Evolutionary conservation across 2,329 filamentous ascomycete species (phyloP).

Genomic region (Capronia americana): DNA sequence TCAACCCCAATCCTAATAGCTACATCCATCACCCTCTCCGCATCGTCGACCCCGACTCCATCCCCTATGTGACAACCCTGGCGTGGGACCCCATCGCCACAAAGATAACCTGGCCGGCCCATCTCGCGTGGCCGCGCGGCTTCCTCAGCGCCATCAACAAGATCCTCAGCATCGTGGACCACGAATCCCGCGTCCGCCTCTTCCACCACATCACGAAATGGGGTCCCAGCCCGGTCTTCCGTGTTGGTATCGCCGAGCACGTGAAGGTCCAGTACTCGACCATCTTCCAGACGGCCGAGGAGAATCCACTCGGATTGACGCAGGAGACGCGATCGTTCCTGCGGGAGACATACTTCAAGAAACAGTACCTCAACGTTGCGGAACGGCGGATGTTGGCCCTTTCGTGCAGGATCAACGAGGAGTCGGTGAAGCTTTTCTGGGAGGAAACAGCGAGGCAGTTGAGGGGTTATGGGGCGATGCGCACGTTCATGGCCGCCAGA

Average conservation of each 20-base stretch:
- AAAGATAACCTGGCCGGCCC: slow-evolving; percentile 22
- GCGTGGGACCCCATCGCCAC: slow-evolving; percentile 33
- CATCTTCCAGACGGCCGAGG: slow-evolving; percentile 23
- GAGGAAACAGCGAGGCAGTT: slow-evolving; percentile 20
- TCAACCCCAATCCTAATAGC: slow-evolving; percentile 1
- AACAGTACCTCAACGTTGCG: slow-evolving; percentile 16
- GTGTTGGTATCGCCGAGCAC: slow-evolving; percentile 26
- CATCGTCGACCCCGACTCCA: slow-evolving; percentile 28
- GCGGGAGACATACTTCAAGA: slow-evolving; percentile 15
- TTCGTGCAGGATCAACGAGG: slow-evolving; percentile 22
- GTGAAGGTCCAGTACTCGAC: slow-evolving; percentile 20
- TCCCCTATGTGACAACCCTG: slow-evolving; percentile 29
- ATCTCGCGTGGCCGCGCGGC: slow-evolving; percentile 19
- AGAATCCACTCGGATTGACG: slow-evolving; percentile 29
- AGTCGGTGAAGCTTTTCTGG: slow-evolving; percentile 30
- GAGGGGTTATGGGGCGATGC: slow-evolving; percentile 27
- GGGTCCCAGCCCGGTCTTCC: slow-evolving; percentile 32
- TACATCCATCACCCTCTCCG: slow-evolving; percentile 21
- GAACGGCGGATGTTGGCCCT: slow-evolving; percentile 24
- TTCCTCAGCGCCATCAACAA: slow-evolving; percentile 28
- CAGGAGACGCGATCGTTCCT: slow-evolving; percentile 29
- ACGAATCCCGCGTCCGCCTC: slow-evolving; percentile 29
- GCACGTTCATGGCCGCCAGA: slow-evolving; percentile 29
- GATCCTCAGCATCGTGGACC: slow-evolving; percentile 30
- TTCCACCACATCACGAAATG: slow-evolving; percentile 34